Evolutionary conservation across 208 protist species (phyloP), one percentile per base, ranked within the genome.

Genomic region (Wallacemonas sp.): DNA sequence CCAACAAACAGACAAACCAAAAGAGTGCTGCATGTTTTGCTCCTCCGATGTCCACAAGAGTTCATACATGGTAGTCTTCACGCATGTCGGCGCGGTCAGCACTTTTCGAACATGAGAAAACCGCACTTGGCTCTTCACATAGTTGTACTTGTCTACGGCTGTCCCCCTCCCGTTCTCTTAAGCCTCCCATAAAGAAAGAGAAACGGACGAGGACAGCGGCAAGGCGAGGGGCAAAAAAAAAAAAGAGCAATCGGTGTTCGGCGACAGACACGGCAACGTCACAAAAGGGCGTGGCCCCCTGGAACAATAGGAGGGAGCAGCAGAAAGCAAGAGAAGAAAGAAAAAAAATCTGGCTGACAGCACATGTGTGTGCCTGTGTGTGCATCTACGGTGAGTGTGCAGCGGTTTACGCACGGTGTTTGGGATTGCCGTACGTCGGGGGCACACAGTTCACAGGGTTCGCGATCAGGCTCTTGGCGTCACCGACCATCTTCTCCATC

Each of bases 401-500:
- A 59, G 13, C 6, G 10, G 3, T 4, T 60, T 52, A 74, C 5
- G 50, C 12, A 32, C 50, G 50, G 29, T 34, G 9, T 19, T 38
- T 57, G 32, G 50, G 50, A 19, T 68, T 67, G 59, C 80, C 78
- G 74, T 87, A 87, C 1, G 74, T 68, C 2, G 60, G 63, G 12
- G 77, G 77, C 1, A 61, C 37, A 6, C 68, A 66, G 63, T 75
- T 73, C n/a, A 68, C 63, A 15, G 82, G 72, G 8, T 71, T 65
- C 38, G 44, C 71, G 42, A 88, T 50, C 63, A 85, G 65, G 29
- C 37, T 71, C 68, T 73, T 69, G 36, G 72, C 71, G 19, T 88
- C 82, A 24, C 69, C 70, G 27, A 80, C 24, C 75, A 85, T 83
- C 46, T 61, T 66, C 39, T 75, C 63, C 58, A 88, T 58, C 37